Evolutionary conservation across 2,329 filamentous ascomycete species (phyloP), one percentile per base, ranked within the genome.

Genomic region (Nothopassalora personata): DNA sequence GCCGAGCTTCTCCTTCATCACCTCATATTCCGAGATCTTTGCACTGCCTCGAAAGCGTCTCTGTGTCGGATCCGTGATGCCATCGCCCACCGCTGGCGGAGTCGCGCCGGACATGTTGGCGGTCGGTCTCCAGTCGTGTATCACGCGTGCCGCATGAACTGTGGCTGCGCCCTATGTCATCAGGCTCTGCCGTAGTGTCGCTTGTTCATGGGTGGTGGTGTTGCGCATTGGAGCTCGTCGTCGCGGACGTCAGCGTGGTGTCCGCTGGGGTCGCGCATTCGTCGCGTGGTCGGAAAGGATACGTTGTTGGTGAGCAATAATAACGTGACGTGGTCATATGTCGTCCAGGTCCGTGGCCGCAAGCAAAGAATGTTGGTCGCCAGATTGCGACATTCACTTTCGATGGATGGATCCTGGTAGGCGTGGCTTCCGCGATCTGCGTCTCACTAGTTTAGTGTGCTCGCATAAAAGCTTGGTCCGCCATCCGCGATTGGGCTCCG

Each of bases 11-110:
- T 72, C 70, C 54, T 86, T 86, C 66, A 89, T 77, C 39, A 94
- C 79, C 67, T 92, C 89, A 73, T 94, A 95, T 66, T 91, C 88
- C 66, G 80, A 78, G 66, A 95, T 91, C 69, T 84, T 85, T 52
- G 91, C 94, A 79, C 93, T 97, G 62, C 94, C 94, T 55, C 81
- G 80, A 73, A 95, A 99, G 64, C 87, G 70, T 73, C 78, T 72
- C 71, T 77, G 62, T 74, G 83, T 72, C 1, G 75, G 76, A 66
- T 84, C 81, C 45, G 77, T 76, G 57, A 70, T 63, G 54, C 56
- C 64, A n/a, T 58, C 62, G 64, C 71, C 53, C 57, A 67, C 58
- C 59, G 71, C 53, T 66, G 67, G 64, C 64, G 60, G 75, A 76
- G 70, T 76, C 78, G 51, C 79, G 80, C 60, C 81, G 82, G 71